phyloP scores from a whole-genome alignment of 2,329 filamentous ascomycete species.

The Claviceps quebecensis region DNA sequence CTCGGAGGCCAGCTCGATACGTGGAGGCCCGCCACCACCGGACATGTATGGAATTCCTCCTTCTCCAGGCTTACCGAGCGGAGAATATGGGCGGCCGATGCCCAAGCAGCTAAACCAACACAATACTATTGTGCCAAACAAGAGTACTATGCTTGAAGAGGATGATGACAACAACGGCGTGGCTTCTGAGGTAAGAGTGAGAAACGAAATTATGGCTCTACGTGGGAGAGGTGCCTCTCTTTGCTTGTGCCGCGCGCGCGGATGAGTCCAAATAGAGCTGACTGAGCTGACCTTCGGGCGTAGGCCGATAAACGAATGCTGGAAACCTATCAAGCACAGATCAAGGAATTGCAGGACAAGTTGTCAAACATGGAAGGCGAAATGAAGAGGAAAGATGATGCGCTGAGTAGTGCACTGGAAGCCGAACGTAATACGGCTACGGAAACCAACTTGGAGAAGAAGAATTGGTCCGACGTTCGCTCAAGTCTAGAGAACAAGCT shows the following conservation, averaged over 20 bases:
- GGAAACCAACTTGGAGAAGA: constrained; percentile 46
- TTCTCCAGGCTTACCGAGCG: constrained; percentile 43
- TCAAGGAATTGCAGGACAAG: constrained; percentile 61
- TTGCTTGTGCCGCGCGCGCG: not conserved
- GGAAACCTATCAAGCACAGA: constrained; percentile 66
- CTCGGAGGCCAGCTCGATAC: constrained; percentile 49
- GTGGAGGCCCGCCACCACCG: constrained; percentile 25
- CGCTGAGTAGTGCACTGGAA: constrained; percentile 46
- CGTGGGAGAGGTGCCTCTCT: not conserved
- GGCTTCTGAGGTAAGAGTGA: constrained; percentile 25
- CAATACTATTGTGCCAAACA: constrained; percentile 94
- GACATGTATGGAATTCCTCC: constrained; percentile 41
- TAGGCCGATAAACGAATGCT: constrained; percentile 59
- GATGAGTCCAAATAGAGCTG: not conserved
- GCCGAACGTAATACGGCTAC: constrained; percentile 40
- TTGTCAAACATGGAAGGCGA: constrained; percentile 56
- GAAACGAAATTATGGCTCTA: not conserved
- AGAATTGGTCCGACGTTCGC: constrained; percentile 55
- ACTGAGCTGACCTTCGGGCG: constrained; percentile 8
- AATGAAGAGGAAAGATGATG: constrained; percentile 57
- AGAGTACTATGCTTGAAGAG: constrained; percentile 94
- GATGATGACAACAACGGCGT: constrained; percentile 52
- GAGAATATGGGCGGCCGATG: constrained; percentile 61
- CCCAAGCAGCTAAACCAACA: constrained; percentile 78
- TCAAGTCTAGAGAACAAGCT: constrained; percentile 59